phyloP scores from a whole-genome alignment of 2,329 filamentous ascomycete genomes.

The Penicillium expansum region DNA sequence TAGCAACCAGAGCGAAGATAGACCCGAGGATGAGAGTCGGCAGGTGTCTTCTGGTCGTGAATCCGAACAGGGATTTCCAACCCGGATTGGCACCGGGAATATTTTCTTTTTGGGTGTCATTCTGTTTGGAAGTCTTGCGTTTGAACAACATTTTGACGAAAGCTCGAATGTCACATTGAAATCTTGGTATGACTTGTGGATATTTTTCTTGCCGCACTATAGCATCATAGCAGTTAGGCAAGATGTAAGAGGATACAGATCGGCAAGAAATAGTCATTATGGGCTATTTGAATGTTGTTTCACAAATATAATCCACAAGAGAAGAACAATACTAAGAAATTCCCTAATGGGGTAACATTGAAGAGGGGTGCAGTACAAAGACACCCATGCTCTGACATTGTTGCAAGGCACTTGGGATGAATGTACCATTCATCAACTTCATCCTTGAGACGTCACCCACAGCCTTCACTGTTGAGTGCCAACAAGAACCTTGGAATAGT shows the following conservation, averaged over 20 bases:
- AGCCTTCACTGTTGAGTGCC: neutral
- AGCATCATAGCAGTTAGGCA: neutral
- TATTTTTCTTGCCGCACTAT: neutral
- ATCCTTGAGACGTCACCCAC: neutral
- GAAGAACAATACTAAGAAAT: conserved; percentile 19
- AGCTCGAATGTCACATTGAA: neutral
- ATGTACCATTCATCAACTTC: neutral
- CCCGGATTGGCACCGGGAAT: conserved; percentile 13
- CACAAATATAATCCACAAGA: neutral
- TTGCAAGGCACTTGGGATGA: conserved; percentile 9
- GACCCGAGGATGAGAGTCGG: conserved; percentile 56
- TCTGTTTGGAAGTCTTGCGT: neutral
- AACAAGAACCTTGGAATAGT: too few relatives aligned
- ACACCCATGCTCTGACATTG: conserved; percentile 20
- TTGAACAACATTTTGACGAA: neutral
- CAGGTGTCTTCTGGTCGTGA: conserved; percentile 63
- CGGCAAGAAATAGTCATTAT: neutral
- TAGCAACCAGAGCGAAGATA: conserved; percentile 57
- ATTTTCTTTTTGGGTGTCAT: neutral
- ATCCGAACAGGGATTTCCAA: conserved; percentile 66
- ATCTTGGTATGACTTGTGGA: neutral
- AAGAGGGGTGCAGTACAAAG: conserved; percentile 21
- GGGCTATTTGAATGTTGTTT: neutral
- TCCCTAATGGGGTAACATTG: conserved; percentile 26
- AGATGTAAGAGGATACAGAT: neutral